Evolutionary conservation across 345 rosid genomes (phyloP).

Genomic region (Eucalyptus paniculata): DNA sequence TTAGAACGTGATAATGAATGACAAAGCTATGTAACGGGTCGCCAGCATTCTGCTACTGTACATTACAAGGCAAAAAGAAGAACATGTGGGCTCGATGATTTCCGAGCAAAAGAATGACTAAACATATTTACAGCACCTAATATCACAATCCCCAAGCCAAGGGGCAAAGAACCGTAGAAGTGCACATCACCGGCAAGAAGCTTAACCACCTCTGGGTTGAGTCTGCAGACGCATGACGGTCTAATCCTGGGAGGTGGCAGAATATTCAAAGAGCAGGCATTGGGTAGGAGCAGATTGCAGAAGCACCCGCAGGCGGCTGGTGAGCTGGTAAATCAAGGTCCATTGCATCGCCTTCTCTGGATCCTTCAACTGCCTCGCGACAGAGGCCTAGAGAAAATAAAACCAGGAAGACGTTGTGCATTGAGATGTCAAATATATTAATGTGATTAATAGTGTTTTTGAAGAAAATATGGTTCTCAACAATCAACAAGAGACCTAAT

Average conservation of each 20-base stretch:
- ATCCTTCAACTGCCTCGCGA: slow-evolving; percentile 93
- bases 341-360: slow-evolving; percentile 97
- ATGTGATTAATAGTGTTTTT: background rate
- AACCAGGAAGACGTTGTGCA: background rate
- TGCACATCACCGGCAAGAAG: background rate
- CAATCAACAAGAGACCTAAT: background rate
- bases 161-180: background rate
- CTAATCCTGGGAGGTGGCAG: slow-evolving; percentile 88
- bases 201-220: background rate
- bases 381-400: slow-evolving; percentile 49
- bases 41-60: background rate
- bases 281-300: slow-evolving; percentile 88
- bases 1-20: background rate
- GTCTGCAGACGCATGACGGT: background rate
- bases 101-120: background rate
- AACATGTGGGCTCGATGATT: background rate
- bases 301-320: slow-evolving; percentile 81
- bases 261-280: slow-evolving; percentile 85
- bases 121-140: background rate
- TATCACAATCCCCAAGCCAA: background rate
- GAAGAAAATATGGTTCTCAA: background rate
- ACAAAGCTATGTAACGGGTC: background rate
- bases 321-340: slow-evolving; percentile 86
- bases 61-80: background rate
- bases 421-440: background rate